These are phyloP conservation scores for Tuctoria greenei DNA, from an alignment of 176 grass and related monocot genomes.

Conservation along the genomic window DNA sequence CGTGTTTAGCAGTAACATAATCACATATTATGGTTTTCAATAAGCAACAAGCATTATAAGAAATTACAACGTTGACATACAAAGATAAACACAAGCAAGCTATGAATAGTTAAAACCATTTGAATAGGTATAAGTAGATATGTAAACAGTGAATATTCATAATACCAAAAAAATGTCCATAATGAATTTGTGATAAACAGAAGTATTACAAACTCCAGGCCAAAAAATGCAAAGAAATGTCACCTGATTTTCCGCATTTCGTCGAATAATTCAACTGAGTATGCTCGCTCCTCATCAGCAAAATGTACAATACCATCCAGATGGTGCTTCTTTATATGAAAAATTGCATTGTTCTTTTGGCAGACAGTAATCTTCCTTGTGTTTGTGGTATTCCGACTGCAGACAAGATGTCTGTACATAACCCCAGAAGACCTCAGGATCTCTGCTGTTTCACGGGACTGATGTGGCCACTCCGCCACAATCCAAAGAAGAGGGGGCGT, in stretches of 20 bases:
- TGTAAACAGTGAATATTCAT: constrained; percentile 1
- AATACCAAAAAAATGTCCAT: not conserved
- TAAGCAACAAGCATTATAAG: constrained; percentile 7
- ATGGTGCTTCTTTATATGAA: constrained; percentile 94
- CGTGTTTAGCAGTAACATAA: not conserved
- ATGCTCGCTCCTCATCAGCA: constrained; percentile 75
- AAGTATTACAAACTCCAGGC: too few relatives aligned
- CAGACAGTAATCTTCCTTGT: constrained; percentile 70
- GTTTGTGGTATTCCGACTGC: constrained; percentile 66
- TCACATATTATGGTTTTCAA: not conserved
- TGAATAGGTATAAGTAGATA: not conserved
- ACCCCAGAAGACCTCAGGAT: constrained; percentile 83
- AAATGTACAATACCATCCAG: constrained; percentile 96
- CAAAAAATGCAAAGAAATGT: constrained; percentile 34
- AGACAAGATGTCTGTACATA: constrained; percentile 96
- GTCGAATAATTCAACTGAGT: constrained; percentile 82
- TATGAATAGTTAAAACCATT: not conserved
- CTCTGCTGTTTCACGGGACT: constrained; percentile 77
- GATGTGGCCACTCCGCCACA: constrained; percentile 72
- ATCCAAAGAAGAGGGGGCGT: constrained; percentile 80
- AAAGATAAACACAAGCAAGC: not conserved
- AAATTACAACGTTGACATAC: not conserved
- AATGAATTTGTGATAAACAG: not conserved
- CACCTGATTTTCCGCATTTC: constrained; percentile 95
- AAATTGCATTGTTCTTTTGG: constrained; percentile 90